Evolutionary conservation across 2,329 filamentous ascomycete species (phyloP), one percentile per base, ranked within the genome.

Genomic region (Aureobasidium sp.): DNA sequence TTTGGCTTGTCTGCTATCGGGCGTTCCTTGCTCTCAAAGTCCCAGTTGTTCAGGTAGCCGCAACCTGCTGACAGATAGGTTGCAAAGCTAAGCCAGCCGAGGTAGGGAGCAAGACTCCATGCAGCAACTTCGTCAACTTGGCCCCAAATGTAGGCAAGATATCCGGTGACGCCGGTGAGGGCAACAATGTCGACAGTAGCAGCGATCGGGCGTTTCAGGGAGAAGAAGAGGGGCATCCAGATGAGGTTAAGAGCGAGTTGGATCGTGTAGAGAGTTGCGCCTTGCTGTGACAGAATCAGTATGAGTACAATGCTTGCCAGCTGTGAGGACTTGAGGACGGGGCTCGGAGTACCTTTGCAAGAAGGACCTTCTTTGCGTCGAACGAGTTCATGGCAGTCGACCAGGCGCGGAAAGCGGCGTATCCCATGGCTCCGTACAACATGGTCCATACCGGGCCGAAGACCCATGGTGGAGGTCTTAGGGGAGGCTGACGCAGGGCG

Each of bases 191-290:
- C 90, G 32, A 82, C 81, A 7, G 90, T 85, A 3, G 92, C 91
- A 70, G 85, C 84, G 58, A 87, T 80, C 1, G 91, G 91, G 17
- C 84, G 84, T 66, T 87, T 86, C 56, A 87, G 71, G n/a, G 84
- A 82, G 72, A 96, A 97, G 82, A 97, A 97, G 12, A 97, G 82
- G 13, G 93, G 93, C 84, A 91, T 97, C 90, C 90, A 97, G 60
- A 87, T 75, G 34, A 96, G 79, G 73, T 97, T 97, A 57, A 97
- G 80, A 12, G 82, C 89, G 7, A 97, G 85, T 76, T 97, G 92
- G 64, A 91, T 80, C 2, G 89, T 89, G 79, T 96, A 97, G 34
- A 97, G 81, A 0, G 88, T 90, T 63, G 90, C 87, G 67, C 87
- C 88, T 67, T 85, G 76, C 75, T 76, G 62, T 34, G 41, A 60